phyloP scores from a whole-genome alignment of 768 basidiomycete species.

The Krasilnikovozyma curviuscula region DNA sequence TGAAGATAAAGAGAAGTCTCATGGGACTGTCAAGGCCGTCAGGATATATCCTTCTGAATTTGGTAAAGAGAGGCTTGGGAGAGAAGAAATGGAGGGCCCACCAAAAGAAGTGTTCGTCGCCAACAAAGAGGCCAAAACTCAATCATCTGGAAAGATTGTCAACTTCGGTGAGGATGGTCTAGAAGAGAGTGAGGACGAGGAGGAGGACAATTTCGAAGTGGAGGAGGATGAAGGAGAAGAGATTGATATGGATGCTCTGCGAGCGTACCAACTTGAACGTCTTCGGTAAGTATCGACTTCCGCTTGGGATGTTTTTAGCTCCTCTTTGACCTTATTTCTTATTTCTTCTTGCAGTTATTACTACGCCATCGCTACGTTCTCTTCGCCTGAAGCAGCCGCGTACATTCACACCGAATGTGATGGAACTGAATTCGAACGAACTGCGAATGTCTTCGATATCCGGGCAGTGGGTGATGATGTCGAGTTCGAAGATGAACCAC shows the following conservation, averaged over 20 bases:
- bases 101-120: constrained; percentile 55
- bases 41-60: constrained; percentile 84
- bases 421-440: constrained; percentile 86
- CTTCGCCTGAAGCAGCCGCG: constrained; percentile 50
- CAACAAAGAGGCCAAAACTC: not conserved
- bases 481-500: constrained; percentile 56
- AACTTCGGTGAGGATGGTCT: constrained; percentile 1
- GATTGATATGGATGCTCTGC: constrained; percentile 67
- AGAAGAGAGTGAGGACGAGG: constrained; percentile 11
- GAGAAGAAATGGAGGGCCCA: constrained; percentile 78
- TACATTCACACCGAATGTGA: constrained; percentile 73
- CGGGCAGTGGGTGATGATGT: constrained; percentile 84
- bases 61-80: constrained; percentile 64
- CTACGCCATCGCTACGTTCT: constrained; percentile 83
- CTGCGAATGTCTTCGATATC: constrained; percentile 85
- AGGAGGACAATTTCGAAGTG: constrained; percentile 14
- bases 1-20: constrained; percentile 20
- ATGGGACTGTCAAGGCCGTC: constrained; percentile 55
- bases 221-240: constrained; percentile 37
- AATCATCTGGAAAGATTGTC: not conserved
- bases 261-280: constrained; percentile 82
- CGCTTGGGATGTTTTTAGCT: not conserved
- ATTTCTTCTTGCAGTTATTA: constrained; percentile 46
- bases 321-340: not conserved
- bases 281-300: constrained; percentile 41